These are phyloP conservation scores for Suillus paluster DNA, from an alignment of 768 basidiomycete species.

Conservation along the genomic window DNA sequence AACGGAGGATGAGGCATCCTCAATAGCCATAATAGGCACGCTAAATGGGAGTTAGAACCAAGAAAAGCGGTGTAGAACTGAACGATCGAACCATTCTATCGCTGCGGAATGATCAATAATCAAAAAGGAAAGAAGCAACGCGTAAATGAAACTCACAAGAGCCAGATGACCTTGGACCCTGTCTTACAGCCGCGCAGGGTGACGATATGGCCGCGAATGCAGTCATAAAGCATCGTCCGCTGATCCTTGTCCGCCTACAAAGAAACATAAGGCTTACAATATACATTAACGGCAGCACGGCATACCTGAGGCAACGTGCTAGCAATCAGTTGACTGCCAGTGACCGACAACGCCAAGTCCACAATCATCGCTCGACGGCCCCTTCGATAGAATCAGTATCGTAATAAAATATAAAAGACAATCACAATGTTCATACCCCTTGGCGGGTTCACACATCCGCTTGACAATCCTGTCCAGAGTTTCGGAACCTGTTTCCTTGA, in stretches of 20 bases:
- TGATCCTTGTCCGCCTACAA: constrained; percentile 84
- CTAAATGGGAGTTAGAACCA: constrained; percentile 36
- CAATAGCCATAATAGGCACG: constrained; percentile 69
- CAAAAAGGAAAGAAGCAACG: background rate
- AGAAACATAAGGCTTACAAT: constrained; percentile 14
- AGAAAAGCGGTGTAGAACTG: constrained; percentile 1
- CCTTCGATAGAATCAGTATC: constrained; percentile 37
- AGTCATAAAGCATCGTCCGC: constrained; percentile 79
- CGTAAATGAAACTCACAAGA: constrained; percentile 54
- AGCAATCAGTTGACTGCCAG: constrained; percentile 86
- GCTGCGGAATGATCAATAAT: constrained; percentile 34
- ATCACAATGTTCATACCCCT: constrained; percentile 52
- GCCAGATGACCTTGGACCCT: constrained; percentile 90
- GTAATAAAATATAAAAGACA: background rate
- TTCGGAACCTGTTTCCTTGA: constrained; percentile 83
- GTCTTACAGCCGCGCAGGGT: constrained; percentile 91
- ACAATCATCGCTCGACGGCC: constrained; percentile 85
- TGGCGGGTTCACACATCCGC: constrained; percentile 86
- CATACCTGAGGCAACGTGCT: constrained; percentile 77
- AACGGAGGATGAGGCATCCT: constrained; percentile 26
- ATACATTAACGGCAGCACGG: constrained; percentile 3
- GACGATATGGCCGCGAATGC: constrained; percentile 86
- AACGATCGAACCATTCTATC: constrained; percentile 56
- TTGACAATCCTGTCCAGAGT: constrained; percentile 75
- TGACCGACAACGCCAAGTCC: constrained; percentile 81